Evolutionary conservation across 768 basidiomycete species (phyloP).

Genomic region (Dentipellis fragilis): DNA sequence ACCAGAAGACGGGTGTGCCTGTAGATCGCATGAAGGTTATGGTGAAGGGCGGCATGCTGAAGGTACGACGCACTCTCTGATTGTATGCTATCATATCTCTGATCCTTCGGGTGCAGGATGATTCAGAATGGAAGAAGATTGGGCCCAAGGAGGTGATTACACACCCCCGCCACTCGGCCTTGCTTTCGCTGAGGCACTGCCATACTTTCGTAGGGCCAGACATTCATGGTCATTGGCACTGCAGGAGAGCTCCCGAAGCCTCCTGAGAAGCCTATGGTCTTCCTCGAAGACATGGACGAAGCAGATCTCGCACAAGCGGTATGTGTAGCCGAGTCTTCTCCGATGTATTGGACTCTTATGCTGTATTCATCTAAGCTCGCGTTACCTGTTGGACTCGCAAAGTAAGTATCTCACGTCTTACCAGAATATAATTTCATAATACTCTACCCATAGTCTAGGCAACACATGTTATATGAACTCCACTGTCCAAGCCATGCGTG

Average conservation of each 20-base stretch:
- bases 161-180: neutral
- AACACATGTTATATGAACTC: slow-evolving; percentile 99
- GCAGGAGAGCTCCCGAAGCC: slow-evolving; percentile 88
- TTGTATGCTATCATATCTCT: neutral
- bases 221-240: slow-evolving; percentile 88
- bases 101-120: slow-evolving; percentile 43
- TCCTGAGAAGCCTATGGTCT: slow-evolving; percentile 67
- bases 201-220: slow-evolving; percentile 54
- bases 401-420: slow-evolving; percentile 28
- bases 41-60: slow-evolving; percentile 86
- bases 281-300: slow-evolving; percentile 92
- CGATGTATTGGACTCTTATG: neutral
- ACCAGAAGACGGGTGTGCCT: slow-evolving; percentile 77
- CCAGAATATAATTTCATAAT: slow-evolving; percentile 19
- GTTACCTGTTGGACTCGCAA: slow-evolving; percentile 73
- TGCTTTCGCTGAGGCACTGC: neutral
- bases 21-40: slow-evolving; percentile 94
- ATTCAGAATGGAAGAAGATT: slow-evolving; percentile 78
- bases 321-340: slow-evolving; percentile 16
- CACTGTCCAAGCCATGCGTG: slow-evolving; percentile 85
- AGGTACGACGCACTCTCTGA: slow-evolving; percentile 37
- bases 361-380: slow-evolving; percentile 33
- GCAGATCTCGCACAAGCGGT: slow-evolving; percentile 72
- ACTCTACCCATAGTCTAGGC: slow-evolving; percentile 36
- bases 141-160: slow-evolving; percentile 64